Evolutionary conservation across 768 basidiomycete species (phyloP), one percentile per base, ranked within the genome.

Genomic region (Phylloporus sp.): DNA sequence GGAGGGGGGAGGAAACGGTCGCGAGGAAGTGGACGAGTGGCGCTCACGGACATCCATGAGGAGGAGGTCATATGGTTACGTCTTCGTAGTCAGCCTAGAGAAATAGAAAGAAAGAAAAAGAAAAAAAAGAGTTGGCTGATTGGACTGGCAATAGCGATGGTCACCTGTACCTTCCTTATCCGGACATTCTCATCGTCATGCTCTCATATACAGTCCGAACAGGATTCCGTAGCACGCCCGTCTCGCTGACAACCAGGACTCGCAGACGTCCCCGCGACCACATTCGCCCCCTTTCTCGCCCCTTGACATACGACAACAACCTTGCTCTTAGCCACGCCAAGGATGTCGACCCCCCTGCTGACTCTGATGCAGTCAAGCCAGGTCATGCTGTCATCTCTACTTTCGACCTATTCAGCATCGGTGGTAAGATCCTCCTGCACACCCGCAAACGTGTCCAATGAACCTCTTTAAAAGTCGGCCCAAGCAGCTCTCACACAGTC

Each of bases 341-440:
- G 17, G 48, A 60, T 1, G 4, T 20, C 8, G 46, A 51, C 13
- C 26, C 41, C 8, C 44, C 47, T 5, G 41, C 42, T 18, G 55
- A 53, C 29, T n/a, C 43, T 5, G 48, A 53, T 37, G 9, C 52
- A 4, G 53, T 65, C 32, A 66, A 71, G 22, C 74, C 80, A 13
- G 83, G 90, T 42, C 90, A 93, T 72, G 92, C 92, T 6, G 92
- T 94, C 53, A 93, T 95, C 44, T 91, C 89, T 1, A 82, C 92
- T 1, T 95, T 94, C 61, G 93, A 96, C 65, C 72, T 95, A 42
- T 94, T 95, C 71, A 88, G 84, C 57, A 86, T 94, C 52, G 92
- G 92, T 49, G 88, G 87, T 85, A 55, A 53, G 80, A 64, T 14
- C 32, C n/a, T 28, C 38, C 33, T 21, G 17, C 21, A 20, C 22